These are phyloP conservation scores for Calonectria honghensis DNA, from an alignment of 2,329 filamentous ascomycete genomes.

Conservation along the genomic window DNA sequence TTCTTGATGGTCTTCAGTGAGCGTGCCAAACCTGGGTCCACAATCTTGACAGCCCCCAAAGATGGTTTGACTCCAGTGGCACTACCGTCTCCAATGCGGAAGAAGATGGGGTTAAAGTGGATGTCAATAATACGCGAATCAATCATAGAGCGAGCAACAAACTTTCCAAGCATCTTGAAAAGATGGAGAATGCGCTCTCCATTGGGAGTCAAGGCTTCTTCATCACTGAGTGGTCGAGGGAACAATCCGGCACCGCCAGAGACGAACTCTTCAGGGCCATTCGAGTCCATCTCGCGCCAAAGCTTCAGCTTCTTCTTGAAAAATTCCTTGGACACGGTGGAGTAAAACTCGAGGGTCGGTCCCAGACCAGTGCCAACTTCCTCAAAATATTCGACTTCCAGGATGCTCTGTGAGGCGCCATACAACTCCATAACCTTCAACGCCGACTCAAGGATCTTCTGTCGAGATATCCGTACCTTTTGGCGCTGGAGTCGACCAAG, in stretches of 20 bases:
- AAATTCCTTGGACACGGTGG: conserved; percentile 96
- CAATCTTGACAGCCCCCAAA: conserved; percentile 89
- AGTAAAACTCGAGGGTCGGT: conserved; percentile 98
- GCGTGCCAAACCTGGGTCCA: conserved; percentile 89
- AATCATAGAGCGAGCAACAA: conserved; percentile 98
- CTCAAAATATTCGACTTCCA: conserved; percentile 99
- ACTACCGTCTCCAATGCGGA: conserved; percentile 87
- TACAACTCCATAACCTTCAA: conserved; percentile 99
- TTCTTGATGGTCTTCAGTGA: conserved; percentile 92
- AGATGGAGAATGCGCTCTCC: conserved; percentile 92
- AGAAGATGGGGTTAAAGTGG: conserved; percentile 98
- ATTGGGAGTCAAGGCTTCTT: conserved; percentile 82
- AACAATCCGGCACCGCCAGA: conserved; percentile 91
- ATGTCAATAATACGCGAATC: conserved; percentile 98
- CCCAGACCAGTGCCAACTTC: conserved; percentile 97
- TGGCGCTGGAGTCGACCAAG: conserved; percentile 93
- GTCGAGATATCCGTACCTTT: conserved; percentile 96
- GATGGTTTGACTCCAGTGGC: conserved; percentile 83
- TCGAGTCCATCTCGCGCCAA: conserved; percentile 92
- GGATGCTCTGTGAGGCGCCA: conserved; percentile 94
- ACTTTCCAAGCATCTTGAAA: conserved; percentile 96
- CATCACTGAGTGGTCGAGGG: conserved; percentile 90
- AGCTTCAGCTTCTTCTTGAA: conserved; percentile 97
- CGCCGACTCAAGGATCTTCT: conserved; percentile 96
- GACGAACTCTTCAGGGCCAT: conserved; percentile 85